Conservation (phyloP, 2,329 filamentous ascomycete species). For the Cercospora nicotianae region DNA sequence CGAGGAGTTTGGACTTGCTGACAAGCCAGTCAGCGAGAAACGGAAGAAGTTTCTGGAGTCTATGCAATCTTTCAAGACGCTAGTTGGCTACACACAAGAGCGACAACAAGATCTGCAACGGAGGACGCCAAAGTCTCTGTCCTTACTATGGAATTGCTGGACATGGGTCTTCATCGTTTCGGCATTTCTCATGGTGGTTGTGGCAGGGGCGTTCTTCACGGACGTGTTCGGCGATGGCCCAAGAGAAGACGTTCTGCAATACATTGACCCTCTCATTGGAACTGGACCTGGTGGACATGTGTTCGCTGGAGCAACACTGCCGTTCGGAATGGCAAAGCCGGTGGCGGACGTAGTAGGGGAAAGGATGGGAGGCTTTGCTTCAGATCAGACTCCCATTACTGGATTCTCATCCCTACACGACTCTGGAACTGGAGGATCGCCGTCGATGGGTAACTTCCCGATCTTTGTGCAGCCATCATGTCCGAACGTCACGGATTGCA, state of each 20-base stretch:
- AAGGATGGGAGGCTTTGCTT: conserved; percentile 50
- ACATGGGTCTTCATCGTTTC: conserved; percentile 18
- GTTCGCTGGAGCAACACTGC: conserved; percentile 46
- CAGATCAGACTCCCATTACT: conserved; percentile 44
- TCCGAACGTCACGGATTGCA: conserved; percentile 46
- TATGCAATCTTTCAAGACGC: conserved; percentile 14
- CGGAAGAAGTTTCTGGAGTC: conserved; percentile 15
- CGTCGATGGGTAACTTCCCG: conserved; percentile 71
- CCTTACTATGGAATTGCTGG: conserved; percentile 17
- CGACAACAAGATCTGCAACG: conserved; percentile 3
- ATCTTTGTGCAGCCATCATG: conserved; percentile 67
- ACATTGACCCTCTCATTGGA: conserved; percentile 28
- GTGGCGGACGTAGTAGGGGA: conserved; percentile 36
- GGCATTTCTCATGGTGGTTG: conserved; percentile 13
- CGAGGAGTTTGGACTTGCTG: not conserved
- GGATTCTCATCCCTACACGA: conserved; percentile 52
- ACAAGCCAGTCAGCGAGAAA: conserved; percentile 6
- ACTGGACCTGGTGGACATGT: conserved; percentile 41
- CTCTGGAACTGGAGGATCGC: conserved; percentile 50
- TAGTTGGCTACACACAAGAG: conserved; percentile 11
- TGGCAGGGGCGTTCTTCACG: conserved; percentile 14
- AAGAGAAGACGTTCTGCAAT: conserved; percentile 31
- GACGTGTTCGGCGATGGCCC: conserved; percentile 28
- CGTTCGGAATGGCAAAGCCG: conserved; percentile 50
- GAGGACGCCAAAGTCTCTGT: conserved; percentile 2